Evolutionary conservation across 139 green algal species (phyloP), one percentile per base, ranked within the genome.

Genomic region (Closterium sp.): DNA sequence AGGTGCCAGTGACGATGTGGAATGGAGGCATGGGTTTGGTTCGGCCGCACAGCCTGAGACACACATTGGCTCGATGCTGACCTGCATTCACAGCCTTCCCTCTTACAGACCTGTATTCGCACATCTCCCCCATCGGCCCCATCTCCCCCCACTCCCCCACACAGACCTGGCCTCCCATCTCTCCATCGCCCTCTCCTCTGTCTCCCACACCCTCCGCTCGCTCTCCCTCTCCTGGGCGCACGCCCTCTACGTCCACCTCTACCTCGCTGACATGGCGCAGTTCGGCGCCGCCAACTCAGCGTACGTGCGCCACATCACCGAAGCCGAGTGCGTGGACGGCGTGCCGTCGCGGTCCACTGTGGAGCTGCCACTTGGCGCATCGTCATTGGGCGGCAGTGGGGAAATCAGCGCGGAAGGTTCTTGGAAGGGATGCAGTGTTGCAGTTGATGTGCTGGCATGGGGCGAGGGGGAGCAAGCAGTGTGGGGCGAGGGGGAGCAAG

Each of bases 241-340:
- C 73, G 94, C 91, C 21, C 50, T 99, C 29, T 98, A 97, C 93
- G 96, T 98, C 91, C 96, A 98, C 93, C 91, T 99, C 21, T 98
- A 97, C 93, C 93, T 99, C 70, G 88, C 91, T 28, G 95, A 98
- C 95, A 99, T 99, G 97, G 89, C 88, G 2, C 92, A 97, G 88
- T 99, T 99, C 96, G 96, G 86, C 1, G 95, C 93, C 0, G 96
- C 95, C 34, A 99, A 99, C 92, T 92, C 34, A 10, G 97, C 95
- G 4, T 99, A 99, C 95, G 31, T 62, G 88, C 27, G 24, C 27
- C n/a, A 22, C 27, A 92, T 94, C 27, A 93, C 91, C n/a, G 91
- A 94, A 24, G 89, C 62, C 27, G 42, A 93, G 34, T 94, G 91
- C 11, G n/a, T 31, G 87, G 96, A 89, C 9, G 91, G 91, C 10